Base-by-base conservation (phyloP, 2,329 filamentous ascomycete genomes). In the Fusarium transvaalense region DNA sequence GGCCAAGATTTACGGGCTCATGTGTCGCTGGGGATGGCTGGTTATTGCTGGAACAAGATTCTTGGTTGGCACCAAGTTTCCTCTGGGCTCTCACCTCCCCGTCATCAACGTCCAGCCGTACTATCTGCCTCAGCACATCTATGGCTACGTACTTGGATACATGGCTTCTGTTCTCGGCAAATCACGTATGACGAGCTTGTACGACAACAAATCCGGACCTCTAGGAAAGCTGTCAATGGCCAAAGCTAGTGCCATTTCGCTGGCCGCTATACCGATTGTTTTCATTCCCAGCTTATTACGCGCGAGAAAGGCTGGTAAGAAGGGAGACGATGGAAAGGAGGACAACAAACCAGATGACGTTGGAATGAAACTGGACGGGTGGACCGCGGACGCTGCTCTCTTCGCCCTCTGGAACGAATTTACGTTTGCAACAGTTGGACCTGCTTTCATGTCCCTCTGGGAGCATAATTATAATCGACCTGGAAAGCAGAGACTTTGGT, bases 11-110 rank as follows among this genome's bases (percentile, higher is more conserved):
- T 56, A 56, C 12, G 53, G 43, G 5, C 12, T 19, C 15, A 56
- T 56, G 35, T 56, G 53, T 25, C 53, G 42, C 15, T 56, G 53
- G 53, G 53, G 53, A 15, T 56, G 53, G 42, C 34, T 56, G 4
- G 34, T 1, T 3, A 48, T 34, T 34, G 53, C 53, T 19, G 53
- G 27, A 21, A 34, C 34, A 10, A 48, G 42, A 48, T 56, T 56
- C 15, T 3, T 56, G 10, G 53, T 48, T 13, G 19, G 14, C 14
- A 56, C 53, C 15, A 56, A 48, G 12, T 48, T 41, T 21, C 43
- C 53, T 10, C 5, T 56, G 21, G 53, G 53, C 34, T 14, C 25
- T 8, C 15, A n/a, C 10, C 27, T 56, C 5, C 53, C 53, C 7
- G 27, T 48, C 14, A 56, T 56, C 5, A 9, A 56, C 9, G 53